Conservation (phyloP, 306 rosid species). For the Fragaria iinumae region DNA sequence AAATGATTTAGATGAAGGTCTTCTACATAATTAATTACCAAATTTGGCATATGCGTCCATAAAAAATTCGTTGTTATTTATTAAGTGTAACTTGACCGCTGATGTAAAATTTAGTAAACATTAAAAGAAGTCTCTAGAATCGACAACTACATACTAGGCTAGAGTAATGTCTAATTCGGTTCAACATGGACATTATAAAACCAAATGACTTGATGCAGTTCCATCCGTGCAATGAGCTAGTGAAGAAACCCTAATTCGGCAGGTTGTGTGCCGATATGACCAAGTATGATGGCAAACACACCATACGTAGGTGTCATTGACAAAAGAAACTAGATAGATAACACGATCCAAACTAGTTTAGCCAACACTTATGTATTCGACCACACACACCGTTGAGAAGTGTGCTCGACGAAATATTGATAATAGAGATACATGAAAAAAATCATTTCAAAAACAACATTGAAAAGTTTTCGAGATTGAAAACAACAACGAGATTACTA, state of each 20-base stretch:
- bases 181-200: neutral
- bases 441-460: too few species aligned
- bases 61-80: too few species aligned
- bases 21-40: neutral
- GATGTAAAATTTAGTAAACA: too few species aligned
- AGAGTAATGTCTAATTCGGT: neutral
- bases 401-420: neutral
- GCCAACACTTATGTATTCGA: too few species aligned
- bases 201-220: neutral
- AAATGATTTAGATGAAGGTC: too few species aligned
- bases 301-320: neutral
- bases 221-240: neutral
- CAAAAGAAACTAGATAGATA: neutral
- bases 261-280: neutral
- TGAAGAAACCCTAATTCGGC: neutral
- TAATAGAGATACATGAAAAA: too few species aligned
- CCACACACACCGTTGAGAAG: neutral
- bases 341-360: neutral
- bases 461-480: too few species aligned
- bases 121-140: too few species aligned
- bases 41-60: neutral
- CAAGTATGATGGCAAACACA: neutral
- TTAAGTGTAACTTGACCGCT: neutral
- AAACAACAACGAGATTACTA: too few species aligned
- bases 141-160: too few species aligned